Percentiles rank a stretch among this genome's conserved stretches.
Conservation (phyloP, 2,329 filamentous ascomycete species). For the Meredithiella fracta region DNA sequence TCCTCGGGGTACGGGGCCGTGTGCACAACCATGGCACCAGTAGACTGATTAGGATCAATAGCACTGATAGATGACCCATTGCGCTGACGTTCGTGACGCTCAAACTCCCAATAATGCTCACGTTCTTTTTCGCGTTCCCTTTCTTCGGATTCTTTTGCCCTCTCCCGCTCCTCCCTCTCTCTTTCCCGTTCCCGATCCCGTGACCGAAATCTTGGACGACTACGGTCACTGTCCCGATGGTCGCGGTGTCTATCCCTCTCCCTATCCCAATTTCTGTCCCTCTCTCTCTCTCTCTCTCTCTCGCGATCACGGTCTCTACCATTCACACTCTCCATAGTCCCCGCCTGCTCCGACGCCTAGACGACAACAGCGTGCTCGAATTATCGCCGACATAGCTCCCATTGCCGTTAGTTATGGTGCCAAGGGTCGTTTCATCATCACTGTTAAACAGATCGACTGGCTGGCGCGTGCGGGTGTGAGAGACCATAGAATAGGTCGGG, state of each 20-base stretch:
- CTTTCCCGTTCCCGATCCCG: conserved; percentile 1
- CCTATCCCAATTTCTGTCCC: not conserved
- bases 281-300: not conserved
- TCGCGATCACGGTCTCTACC: not conserved
- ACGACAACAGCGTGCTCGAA: conserved; percentile 8
- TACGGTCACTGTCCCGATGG: not conserved
- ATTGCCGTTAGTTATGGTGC: conserved; percentile 2
- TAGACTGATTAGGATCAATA: conserved; percentile 12
- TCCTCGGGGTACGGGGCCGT: conserved; percentile 11
- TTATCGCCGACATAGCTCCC: conserved; percentile 12
- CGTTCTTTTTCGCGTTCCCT: not conserved
- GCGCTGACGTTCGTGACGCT: conserved; percentile 6
- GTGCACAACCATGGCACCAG: not conserved
- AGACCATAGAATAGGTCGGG: conserved; percentile 10
- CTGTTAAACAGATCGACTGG: conserved; percentile 9
- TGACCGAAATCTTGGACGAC: not conserved
- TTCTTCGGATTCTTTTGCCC: not conserved
- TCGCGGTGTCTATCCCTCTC: not conserved
- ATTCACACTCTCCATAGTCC: not conserved
- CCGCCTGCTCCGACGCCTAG: not conserved
- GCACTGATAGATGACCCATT: conserved; percentile 18
- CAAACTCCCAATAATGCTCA: not conserved
- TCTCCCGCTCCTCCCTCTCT: not conserved
- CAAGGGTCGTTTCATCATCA: conserved; percentile 10
- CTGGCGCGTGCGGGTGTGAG: conserved; percentile 13